These are phyloP conservation scores for Raffaelea arxii DNA, from an alignment of 2,329 filamentous ascomycete species.

Conservation along the genomic window DNA sequence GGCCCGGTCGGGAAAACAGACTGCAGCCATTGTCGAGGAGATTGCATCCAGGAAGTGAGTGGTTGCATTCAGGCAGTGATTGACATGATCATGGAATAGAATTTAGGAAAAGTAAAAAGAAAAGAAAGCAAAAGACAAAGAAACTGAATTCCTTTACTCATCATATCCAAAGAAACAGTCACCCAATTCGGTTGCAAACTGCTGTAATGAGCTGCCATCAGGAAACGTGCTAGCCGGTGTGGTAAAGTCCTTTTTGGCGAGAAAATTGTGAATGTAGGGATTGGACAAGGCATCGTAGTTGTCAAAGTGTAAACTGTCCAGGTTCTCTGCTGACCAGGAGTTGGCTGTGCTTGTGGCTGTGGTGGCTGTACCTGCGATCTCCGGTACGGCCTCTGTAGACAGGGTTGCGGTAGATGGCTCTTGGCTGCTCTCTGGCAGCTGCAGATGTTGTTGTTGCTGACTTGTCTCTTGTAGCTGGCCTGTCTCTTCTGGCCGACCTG, in stretches of 20 bases:
- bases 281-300: background rate
- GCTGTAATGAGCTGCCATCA: background rate
- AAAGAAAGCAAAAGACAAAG: background rate
- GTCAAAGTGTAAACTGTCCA: background rate
- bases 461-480: too few species aligned
- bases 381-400: too few species aligned
- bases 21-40: background rate
- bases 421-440: too few species aligned
- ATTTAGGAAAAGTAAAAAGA: background rate
- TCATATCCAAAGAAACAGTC: background rate
- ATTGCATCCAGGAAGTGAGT: background rate
- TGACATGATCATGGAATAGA: background rate
- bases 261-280: background rate
- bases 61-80: background rate
- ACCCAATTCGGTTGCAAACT: background rate
- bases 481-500: too few species aligned
- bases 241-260: too few species aligned
- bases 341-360: too few species aligned
- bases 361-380: too few species aligned
- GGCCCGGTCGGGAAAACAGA: background rate
- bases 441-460: too few species aligned
- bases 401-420: too few species aligned
- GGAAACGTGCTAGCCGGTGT: background rate
- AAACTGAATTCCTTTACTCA: background rate
- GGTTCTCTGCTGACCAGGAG: background rate